Evolutionary conservation across 805 yeast species (phyloP).

Genomic region (Cyberlindnera sargentensis): DNA sequence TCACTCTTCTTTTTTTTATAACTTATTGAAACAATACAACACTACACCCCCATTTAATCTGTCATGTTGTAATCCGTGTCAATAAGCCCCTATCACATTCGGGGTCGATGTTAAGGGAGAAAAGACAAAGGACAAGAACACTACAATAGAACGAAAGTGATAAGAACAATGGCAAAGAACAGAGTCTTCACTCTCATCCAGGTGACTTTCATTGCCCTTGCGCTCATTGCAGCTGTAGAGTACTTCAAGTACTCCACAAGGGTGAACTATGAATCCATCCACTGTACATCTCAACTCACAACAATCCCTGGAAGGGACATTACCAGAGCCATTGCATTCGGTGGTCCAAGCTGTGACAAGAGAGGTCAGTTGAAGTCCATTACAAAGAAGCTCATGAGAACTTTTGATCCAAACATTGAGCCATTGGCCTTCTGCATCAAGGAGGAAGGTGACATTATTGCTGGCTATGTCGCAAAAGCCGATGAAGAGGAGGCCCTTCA

Average conservation of each 20-base stretch:
- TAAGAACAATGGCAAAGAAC: slow-evolving; percentile 10
- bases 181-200: slow-evolving; percentile 22
- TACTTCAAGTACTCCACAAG: slow-evolving; percentile 35
- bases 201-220: slow-evolving; percentile 24
- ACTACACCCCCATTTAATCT: neutral
- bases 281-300: slow-evolving; percentile 31
- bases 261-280: slow-evolving; percentile 38
- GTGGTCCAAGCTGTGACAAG: slow-evolving; percentile 38
- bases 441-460: slow-evolving; percentile 21
- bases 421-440: slow-evolving; percentile 30
- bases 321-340: slow-evolving; percentile 28
- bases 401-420: slow-evolving; percentile 32
- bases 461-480: slow-evolving; percentile 19
- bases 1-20: neutral
- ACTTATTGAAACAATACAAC: too few species aligned
- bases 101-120: neutral
- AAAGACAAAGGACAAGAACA: too few species aligned
- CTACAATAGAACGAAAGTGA: too few species aligned
- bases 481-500: slow-evolving; percentile 10
- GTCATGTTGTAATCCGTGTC: neutral
- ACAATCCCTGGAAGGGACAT: slow-evolving; percentile 22
- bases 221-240: slow-evolving; percentile 33
- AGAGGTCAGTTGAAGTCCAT: slow-evolving; percentile 36
- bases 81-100: neutral
- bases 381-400: slow-evolving; percentile 31